Evolutionary conservation across 306 rosid species (phyloP), one percentile per base, ranked within the genome.

Genomic region (Vigna trinervia): DNA sequence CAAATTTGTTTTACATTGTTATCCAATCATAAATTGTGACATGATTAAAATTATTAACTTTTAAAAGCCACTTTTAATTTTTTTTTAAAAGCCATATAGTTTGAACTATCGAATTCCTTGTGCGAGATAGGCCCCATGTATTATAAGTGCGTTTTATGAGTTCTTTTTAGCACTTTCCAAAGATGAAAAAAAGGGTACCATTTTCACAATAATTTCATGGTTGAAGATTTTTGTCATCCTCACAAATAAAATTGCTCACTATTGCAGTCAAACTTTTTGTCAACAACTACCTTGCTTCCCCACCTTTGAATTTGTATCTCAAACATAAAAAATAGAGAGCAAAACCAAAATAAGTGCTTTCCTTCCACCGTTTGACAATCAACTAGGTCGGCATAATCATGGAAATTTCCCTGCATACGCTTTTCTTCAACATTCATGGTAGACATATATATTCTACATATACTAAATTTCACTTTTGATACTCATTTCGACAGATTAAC

Each of bases 251-350:
- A 8, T 62, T 46, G 41, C 56, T 12, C 58, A 12, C 77, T 30
- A 20, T 22, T 23, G 28, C 3, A 6, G 71, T 74, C 85, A 56
- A 85, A 13, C 61, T 51, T 39, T 39, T 57, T 39, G 63, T 57
- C 63, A 15, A 56, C 17, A 7, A 20, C 20, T 11, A n/a, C 28
- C 28, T 23, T 23, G 26, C 26, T 23, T 69, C n/a, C 78, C 50
- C 50, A 32, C 50, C 39, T 20, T 34, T 34, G 75, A 45, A 22
- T 48, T 32, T 28, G 3, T 15, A 54, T 8, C 8, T 58, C 63
- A 67, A 46, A 32, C 32, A 53, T 65, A n/a, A 12, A 52, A 38
- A 46, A 46, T 28, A 73, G 8, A 54, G 46, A 69, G 12, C 22
- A 34, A 46, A 38, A 12, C 58, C 0, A 34, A 22, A 22, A 22